Base-by-base conservation (phyloP, 2,329 filamentous ascomycete genomes). In the Epichloe brachyelytri region DNA sequence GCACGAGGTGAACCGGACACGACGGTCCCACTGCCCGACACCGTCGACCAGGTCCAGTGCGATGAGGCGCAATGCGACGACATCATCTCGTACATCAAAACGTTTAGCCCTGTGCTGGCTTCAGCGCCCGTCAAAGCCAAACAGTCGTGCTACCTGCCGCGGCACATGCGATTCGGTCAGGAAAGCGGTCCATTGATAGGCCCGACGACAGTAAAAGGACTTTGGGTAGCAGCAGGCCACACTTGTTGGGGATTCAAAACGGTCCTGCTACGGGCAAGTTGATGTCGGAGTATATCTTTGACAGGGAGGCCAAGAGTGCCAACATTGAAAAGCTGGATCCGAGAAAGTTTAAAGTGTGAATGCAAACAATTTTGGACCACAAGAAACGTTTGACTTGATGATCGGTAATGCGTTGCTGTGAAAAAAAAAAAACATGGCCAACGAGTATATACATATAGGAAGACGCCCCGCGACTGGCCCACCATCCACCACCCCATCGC, bases 221-320 rank as follows among this genome's bases (percentile, higher is more conserved):
- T 97, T 43, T 83, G 85, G 65, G 73, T 97, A 53, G 93, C 93
- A 0, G 78, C 88, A 0, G 93, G 93, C 0, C 93, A 98, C 71
- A 95, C 89, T 1, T 97, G 91, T 70, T 98, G 93, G 93, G 93
- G 0, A 95, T 98, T 20, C 91, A 97, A 70, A 97, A 98, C 69
- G 88, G 83, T 0, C 90, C 91, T 1, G 93, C 78, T 1, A 97
- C 91, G 7, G 87, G 87, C 4, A 87, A 83, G 68, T 65, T 91
- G 39, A 84, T 93, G 72, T 84, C 85, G 38, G 86, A 91, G 66
- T 81, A 86, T 67, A 70, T 93, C 2, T 81, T 90, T 60, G 86
- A 90, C 50, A 86, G 86, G 0, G 68, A 71, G 53, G 78, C 83
- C 1, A 82, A 67, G 61, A 89, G 85, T 58, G 83, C 85, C 4